phyloP scores from a whole-genome alignment of 257 asterid genomes.

The Cynanchum wilfordii region DNA sequence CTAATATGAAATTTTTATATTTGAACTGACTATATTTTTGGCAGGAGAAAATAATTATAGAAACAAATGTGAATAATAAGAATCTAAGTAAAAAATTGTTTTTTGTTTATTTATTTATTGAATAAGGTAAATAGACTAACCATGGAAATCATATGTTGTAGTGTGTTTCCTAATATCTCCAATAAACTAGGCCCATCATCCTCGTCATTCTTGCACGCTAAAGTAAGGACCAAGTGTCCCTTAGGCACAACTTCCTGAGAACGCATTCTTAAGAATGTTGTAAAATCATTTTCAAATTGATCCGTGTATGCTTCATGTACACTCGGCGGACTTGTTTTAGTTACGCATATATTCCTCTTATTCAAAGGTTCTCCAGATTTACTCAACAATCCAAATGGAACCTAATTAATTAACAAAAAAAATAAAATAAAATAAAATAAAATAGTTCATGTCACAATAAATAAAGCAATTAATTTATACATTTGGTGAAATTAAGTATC shows the following conservation, averaged over 20 bases:
- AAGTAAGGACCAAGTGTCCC: slow-evolving; percentile 12
- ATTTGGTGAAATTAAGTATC: too few species aligned
- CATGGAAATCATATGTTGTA: slow-evolving; percentile 12
- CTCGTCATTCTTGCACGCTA: slow-evolving; percentile 9
- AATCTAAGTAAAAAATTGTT: too few species aligned
- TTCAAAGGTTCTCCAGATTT: slow-evolving; percentile 1
- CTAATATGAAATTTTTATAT: too few species aligned
- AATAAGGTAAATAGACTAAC: background rate
- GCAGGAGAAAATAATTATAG: too few species aligned
- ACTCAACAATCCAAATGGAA: background rate
- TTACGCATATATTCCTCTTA: slow-evolving; percentile 12
- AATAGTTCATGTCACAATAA: too few species aligned
- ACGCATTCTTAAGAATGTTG: slow-evolving; percentile 12
- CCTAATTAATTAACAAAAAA: too few species aligned
- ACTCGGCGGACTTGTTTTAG: slow-evolving; percentile 4
- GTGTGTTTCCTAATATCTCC: background rate
- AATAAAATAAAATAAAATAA: too few species aligned
- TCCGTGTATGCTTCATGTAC: slow-evolving; percentile 10
- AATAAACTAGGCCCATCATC: background rate
- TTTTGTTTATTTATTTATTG: too few species aligned
- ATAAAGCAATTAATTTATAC: too few species aligned
- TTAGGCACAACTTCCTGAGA: background rate
- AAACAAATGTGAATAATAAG: too few species aligned
- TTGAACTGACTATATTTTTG: too few species aligned
- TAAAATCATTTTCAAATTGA: slow-evolving; percentile 15